Percentiles rank a stretch among this genome's conserved stretches.
These are phyloP conservation scores for Abrus pulchellus DNA, from an alignment of 306 rosid genomes.

Conservation along the genomic window DNA sequence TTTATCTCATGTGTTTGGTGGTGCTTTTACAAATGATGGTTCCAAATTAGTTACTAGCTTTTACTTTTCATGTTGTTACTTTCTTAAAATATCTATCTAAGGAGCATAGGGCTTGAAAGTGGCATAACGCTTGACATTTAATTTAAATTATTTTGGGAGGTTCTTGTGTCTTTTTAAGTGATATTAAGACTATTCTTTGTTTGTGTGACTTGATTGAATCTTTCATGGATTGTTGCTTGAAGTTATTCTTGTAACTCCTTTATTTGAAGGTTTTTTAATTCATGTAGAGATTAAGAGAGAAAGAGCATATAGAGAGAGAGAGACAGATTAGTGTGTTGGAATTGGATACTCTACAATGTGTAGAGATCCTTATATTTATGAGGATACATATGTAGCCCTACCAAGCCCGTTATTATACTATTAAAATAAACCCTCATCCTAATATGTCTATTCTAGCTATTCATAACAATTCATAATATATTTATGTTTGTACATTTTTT, in stretches of 20 bases:
- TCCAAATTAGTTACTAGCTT: conserved; percentile 49
- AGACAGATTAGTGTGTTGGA: too few species aligned
- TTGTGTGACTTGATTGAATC: conserved; percentile 22
- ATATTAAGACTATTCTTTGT: not conserved
- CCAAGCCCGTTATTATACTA: too few species aligned
- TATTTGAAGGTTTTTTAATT: conserved; percentile 27
- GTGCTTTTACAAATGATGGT: conserved; percentile 60
- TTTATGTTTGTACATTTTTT: conserved; percentile 36
- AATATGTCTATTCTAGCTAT: too few species aligned
- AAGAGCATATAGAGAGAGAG: too few species aligned
- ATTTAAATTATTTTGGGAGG: conserved; percentile 10
- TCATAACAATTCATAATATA: not conserved
- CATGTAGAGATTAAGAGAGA: too few species aligned
- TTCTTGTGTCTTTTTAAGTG: not conserved
- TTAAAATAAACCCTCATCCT: too few species aligned
- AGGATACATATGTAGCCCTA: too few species aligned
- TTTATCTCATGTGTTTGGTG: conserved; percentile 6
- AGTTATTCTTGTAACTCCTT: conserved; percentile 32
- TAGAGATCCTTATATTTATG: too few species aligned
- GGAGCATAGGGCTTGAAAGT: not conserved
- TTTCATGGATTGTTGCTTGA: conserved; percentile 31
- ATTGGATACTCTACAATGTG: too few species aligned
- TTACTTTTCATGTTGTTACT: conserved; percentile 29
- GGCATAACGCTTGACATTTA: not conserved
- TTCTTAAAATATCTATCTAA: conserved; percentile 46